Evolutionary conservation across 2,329 filamentous ascomycete species (phyloP), one percentile per base, ranked within the genome.

Genomic region (Aquanectria penicillioides): DNA sequence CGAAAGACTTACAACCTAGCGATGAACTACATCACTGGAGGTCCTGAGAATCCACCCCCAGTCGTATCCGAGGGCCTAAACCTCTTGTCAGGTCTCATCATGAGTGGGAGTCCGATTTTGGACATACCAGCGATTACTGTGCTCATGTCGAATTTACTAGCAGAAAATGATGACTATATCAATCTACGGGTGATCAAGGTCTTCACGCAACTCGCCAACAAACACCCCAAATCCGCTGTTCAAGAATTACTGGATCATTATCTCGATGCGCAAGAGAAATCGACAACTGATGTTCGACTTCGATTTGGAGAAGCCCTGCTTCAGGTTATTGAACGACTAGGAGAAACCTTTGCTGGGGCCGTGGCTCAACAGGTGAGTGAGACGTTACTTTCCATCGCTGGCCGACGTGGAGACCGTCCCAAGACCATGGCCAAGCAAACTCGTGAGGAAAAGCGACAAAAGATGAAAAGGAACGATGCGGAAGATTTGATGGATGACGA

Each of bases 81-180:
- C 44, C 76, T 91, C 2, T 73, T 91, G 10, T 84, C 85, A 0
- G 74, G 72, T 3, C 77, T 93, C 8, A 83, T 93, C 33, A 64
- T 79, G 20, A 73, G 81, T 0, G 76, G 79, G 33, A 86, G 86
- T 36, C 74, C 87, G 0, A 78, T 89, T 9, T 72, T 93, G 13
- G 89, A 93, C 68, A 82, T 92, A n/a, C 86, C 86, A 1, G 83
- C 87, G 1, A 79, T 87, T 3, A 78, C 89, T 1, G 83, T 89
- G 6, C 79, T 91, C 2, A 78, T 92, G 50, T 86, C 87, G 1
- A 86, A 83, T 9, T 79, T 92, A 1, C 77, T 92, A 2, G 81
- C 83, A 59, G 88, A 91, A 44, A 78, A 82, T 6, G 90, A 93
- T 54, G 89, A 91, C 54, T 93, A 89, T 69, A 87, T 92, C 59